phyloP scores from a whole-genome alignment of 768 basidiomycete species.

The Nidula microcarpa region DNA sequence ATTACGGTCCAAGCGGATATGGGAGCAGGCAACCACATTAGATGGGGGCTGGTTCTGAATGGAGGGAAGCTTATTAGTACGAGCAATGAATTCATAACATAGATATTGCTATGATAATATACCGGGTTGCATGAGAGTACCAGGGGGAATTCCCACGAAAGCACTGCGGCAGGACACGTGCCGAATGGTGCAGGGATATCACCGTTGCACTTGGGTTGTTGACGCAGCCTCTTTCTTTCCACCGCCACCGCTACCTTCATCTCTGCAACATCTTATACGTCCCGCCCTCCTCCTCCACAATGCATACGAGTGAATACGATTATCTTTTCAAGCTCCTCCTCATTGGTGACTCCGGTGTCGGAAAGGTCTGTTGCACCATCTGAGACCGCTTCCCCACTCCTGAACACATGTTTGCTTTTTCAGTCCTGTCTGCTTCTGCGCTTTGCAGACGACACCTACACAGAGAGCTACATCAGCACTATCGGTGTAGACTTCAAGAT shows the following conservation, averaged over 20 bases:
- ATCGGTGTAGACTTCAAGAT: constrained; percentile 99
- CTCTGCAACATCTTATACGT: constrained; percentile 14
- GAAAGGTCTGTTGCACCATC: constrained; percentile 57
- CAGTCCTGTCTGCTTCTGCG: constrained; percentile 90
- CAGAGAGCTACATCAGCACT: constrained; percentile 95
- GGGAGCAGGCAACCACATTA: too few relatives aligned
- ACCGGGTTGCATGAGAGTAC: background rate
- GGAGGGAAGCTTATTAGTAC: background rate
- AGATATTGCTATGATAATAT: too few relatives aligned
- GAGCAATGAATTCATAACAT: too few relatives aligned
- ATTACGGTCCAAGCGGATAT: too few relatives aligned
- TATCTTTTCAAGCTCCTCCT: constrained; percentile 95
- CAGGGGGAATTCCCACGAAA: background rate
- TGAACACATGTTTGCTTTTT: constrained; percentile 16
- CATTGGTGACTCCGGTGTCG: constrained; percentile 94
- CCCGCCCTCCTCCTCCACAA: constrained; percentile 30
- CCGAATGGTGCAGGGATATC: constrained; percentile 8
- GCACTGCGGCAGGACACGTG: constrained; percentile 23
- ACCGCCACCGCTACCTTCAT: constrained; percentile 24
- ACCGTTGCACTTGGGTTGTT: constrained; percentile 23
- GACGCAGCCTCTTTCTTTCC: constrained; percentile 29
- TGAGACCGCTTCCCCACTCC: constrained; percentile 16
- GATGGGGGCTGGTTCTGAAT: background rate
- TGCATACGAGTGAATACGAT: constrained; percentile 95
- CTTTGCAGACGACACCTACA: constrained; percentile 96